Percentiles rank a stretch among this genome's conserved stretches.
Conservation (phyloP, 805 yeast species). For the Torulaspora microellipsoides region DNA sequence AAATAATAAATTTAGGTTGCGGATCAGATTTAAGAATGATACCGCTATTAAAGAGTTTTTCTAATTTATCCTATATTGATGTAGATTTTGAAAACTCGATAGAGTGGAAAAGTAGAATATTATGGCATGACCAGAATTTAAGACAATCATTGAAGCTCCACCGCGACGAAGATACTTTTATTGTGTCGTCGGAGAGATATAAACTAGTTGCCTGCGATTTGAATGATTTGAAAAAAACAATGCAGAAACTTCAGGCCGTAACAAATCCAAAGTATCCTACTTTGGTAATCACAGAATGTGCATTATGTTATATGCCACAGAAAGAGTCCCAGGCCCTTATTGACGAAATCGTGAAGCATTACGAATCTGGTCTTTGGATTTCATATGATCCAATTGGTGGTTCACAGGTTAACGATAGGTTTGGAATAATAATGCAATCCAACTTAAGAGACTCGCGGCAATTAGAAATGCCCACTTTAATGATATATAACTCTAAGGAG, state of each 20-base stretch:
- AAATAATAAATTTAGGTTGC: constrained; percentile 63
- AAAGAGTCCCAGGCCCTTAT: constrained; percentile 40
- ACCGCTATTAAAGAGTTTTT: constrained; percentile 31
- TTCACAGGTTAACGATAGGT: constrained; percentile 37
- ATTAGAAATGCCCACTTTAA: constrained; percentile 39
- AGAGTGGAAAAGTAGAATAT: constrained; percentile 37
- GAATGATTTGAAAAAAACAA: constrained; percentile 28
- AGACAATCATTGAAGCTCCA: constrained; percentile 4
- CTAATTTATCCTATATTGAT: constrained; percentile 40
- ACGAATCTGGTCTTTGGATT: constrained; percentile 29
- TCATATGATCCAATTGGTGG: constrained; percentile 62
- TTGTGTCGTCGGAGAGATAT: constrained; percentile 20
- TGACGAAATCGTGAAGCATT: constrained; percentile 27
- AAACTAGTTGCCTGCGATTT: constrained; percentile 35
- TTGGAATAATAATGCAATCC: constrained; percentile 52
- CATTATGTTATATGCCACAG: constrained; percentile 48
- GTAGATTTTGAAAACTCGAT: constrained; percentile 48
- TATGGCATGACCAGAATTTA: constrained; percentile 11
- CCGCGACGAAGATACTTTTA: constrained; percentile 27
- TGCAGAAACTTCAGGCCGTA: constrained; percentile 18
- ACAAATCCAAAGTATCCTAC: constrained; percentile 39
- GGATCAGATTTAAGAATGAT: constrained; percentile 59
- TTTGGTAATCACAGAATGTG: constrained; percentile 53
- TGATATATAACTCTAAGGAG: constrained; percentile 38
- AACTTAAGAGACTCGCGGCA: constrained; percentile 47